These are phyloP conservation scores for Dendrobium huoshanense DNA, from an alignment of 106 monocot genomes.

Conservation along the genomic window DNA sequence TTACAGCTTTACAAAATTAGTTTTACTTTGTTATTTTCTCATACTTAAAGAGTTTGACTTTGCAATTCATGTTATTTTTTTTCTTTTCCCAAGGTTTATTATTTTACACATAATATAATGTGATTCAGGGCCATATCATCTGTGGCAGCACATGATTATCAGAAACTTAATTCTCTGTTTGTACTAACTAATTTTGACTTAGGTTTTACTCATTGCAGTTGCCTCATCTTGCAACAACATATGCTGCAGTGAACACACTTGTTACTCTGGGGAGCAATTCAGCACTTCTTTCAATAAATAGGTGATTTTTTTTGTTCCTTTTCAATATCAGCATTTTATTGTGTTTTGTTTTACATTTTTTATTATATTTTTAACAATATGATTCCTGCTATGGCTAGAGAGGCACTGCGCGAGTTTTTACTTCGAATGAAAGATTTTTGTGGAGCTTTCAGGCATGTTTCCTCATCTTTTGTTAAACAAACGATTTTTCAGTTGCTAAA, in stretches of 20 bases:
- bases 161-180: not conserved
- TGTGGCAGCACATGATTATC: not conserved
- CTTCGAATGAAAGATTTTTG: slow-evolving; percentile 82
- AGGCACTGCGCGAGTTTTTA: slow-evolving; percentile 49
- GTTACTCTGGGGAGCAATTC: slow-evolving; percentile 67
- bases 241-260: slow-evolving; percentile 91
- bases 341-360: slow-evolving; percentile 1
- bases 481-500: not conserved
- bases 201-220: slow-evolving; percentile 29
- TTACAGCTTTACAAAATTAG: too few relatives aligned
- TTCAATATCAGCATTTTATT: not conserved
- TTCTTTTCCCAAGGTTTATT: not conserved
- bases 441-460: slow-evolving; percentile 70
- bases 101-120: not conserved
- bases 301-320: slow-evolving; percentile 30
- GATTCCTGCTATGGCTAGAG: slow-evolving; percentile 31
- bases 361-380: not conserved
- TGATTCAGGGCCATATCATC: not conserved
- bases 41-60: too few relatives aligned
- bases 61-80: too few relatives aligned
- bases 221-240: slow-evolving; percentile 98
- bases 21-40: too few relatives aligned
- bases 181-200: too few relatives aligned
- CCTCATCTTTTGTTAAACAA: not conserved
- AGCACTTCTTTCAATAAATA: slow-evolving; percentile 83